Evolutionary conservation across 805 yeast genomes (phyloP), one percentile per base, ranked within the genome.

Genomic region (Clavispora phyllophila): DNA sequence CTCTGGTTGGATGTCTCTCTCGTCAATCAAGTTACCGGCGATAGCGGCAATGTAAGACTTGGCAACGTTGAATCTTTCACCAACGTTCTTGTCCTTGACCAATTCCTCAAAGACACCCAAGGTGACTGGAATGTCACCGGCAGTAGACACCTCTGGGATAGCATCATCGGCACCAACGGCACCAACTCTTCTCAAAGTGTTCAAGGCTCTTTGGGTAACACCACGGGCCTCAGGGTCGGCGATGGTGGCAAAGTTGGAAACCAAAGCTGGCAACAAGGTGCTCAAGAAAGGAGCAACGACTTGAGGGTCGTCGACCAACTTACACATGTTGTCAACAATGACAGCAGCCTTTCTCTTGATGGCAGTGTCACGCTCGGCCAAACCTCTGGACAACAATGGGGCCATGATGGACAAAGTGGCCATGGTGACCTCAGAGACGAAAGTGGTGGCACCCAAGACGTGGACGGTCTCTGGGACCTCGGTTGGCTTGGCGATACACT

Each of bases 201-300:
- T 84, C 73, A 91, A 79, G 68, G 95, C 99, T 79, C 98, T 90
- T 65, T 79, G 78, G 61, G 99, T 93, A 68, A 93, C 98, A 58
- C 87, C 91, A 79, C 99, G 91, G 60, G 99, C 99, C 79, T 93
- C 99, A 70, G 99, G 99, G 76, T 93, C 99, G 73, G 99, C 99
- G 76, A 93, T 90, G 78, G 87, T 88, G 66, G 86, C 75, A 78
- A 84, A 82, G 87, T 93, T 93, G 69, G 82, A 72, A 83, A 87
- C 87, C 74, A 93, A 80, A 65, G 96, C 87, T 70, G 99, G 99
- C 79, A 88, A 85, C 65, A 93, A 82, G 69, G 84, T 86, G 75
- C 79, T 77, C 84, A 93, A 78, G 87, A 93, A 93, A 58, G 99
- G 99, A 79, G 98, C 99, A 75, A 93, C 96, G 68, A 93, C 95